Evolutionary conservation across 495 filamentous ascomycete genomes (phyloP), one percentile per base, ranked within the genome.

Genomic region (Penicillium argentinense): DNA sequence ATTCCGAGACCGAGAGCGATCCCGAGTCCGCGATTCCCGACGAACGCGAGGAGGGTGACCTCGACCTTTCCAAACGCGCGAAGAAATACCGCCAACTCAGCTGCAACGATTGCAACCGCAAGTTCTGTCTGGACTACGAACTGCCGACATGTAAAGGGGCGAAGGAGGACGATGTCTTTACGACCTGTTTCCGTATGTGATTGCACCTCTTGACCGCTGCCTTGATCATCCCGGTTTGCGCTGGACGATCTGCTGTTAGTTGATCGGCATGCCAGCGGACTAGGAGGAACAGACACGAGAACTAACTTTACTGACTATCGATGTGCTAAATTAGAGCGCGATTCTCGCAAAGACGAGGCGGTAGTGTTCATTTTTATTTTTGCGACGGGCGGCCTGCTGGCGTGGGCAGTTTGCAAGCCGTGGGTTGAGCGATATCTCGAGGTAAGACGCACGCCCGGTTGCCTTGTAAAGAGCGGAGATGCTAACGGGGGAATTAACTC

Each of bases 331-430:
- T 22, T 49, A 86, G 83, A 96, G 66, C 78, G 92, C 49, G 92
- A 97, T 63, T 91, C 87, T 22, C 73, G 78, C 45, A 96, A 96
- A 68, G 92, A 96, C 57, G 78, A 89, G 66, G 78, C 91, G 24
- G 91, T 98, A 19, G 91, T 98, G 0, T 87, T 91, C 62, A 85
- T 91, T 4, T 98, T 98, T 62, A 89, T 98, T 18, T 68, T 91
- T 45, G 85, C 88, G 25, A 97, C 91, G 4, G 75, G 82, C n/a
- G 88, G 88, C 3, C 61, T 98, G 51, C 71, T 97, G 43, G 77
- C 73, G 23, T 97, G 88, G 82, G 92, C 93, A 1, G 80, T 79
- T 12, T 64, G 87, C 13, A 83, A 82, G 64, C 75, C 81, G 26
- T 86, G 84, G 71, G 75, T 84, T 22, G 68, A 77, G 46, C 73